Evolutionary conservation across 306 rosid genomes (phyloP).

Genomic region (Boehmeria nivea): DNA sequence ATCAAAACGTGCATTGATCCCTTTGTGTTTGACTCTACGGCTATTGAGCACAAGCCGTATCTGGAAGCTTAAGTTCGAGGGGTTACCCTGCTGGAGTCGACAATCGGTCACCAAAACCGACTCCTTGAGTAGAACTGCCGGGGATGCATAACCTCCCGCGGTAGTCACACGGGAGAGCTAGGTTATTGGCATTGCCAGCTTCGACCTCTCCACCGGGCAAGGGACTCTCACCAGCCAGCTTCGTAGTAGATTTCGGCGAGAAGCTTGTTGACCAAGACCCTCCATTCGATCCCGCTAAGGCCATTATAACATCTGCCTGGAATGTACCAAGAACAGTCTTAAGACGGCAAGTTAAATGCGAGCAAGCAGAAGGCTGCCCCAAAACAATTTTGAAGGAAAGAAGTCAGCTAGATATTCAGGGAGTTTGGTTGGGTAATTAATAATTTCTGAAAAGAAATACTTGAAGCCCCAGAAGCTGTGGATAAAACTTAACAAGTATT

Average conservation of each 20-base stretch:
- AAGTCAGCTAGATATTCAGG: too few species aligned
- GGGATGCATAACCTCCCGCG: slow-evolving; percentile 47
- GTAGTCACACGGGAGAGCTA: slow-evolving; percentile 38
- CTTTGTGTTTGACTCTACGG: too few species aligned
- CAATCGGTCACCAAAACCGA: slow-evolving; percentile 43
- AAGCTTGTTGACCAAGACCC: slow-evolving; percentile 93
- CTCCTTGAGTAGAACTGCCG: slow-evolving; percentile 46
- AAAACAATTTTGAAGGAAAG: too few species aligned
- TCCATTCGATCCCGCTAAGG: slow-evolving; percentile 95
- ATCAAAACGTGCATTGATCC: too few species aligned
- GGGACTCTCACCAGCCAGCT: slow-evolving; percentile 44
- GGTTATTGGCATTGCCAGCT: slow-evolving; percentile 43
- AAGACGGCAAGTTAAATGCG: too few species aligned
- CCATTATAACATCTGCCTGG: slow-evolving; percentile 97
- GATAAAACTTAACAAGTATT: too few species aligned
- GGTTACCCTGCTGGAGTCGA: slow-evolving; percentile 50
- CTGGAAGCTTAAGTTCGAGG: too few species aligned
- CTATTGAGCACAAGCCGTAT: too few species aligned
- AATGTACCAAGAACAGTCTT: slow-evolving; percentile 11
- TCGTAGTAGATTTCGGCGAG: slow-evolving; percentile 54
- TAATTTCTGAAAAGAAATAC: too few species aligned
- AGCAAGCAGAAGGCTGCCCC: too few species aligned
- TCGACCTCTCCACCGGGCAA: slow-evolving; percentile 59
- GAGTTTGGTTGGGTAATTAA: too few species aligned
- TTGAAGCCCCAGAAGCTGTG: too few species aligned